These are phyloP conservation scores for Periconia sp. DNA, from an alignment of 2,329 filamentous ascomycete species.

Conservation along the genomic window DNA sequence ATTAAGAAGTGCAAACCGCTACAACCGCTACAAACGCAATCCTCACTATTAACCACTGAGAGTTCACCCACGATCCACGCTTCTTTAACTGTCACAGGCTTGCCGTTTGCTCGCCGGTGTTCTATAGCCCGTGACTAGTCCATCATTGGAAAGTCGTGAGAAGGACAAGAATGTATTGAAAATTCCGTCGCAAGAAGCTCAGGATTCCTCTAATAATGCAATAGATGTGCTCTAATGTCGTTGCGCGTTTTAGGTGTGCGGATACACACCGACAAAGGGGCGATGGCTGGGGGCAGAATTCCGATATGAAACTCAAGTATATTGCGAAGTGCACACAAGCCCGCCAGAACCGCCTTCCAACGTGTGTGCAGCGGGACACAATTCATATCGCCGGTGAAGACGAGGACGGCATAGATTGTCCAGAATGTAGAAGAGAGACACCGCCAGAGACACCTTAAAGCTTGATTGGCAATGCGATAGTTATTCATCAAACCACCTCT, in stretches of 20 bases:
- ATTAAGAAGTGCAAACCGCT: too few relatives aligned
- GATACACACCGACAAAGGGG: background rate
- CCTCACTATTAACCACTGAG: background rate
- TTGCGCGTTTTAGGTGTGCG: constrained; percentile 1
- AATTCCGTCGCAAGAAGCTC: background rate
- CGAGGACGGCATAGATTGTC: background rate
- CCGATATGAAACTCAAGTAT: constrained; percentile 1
- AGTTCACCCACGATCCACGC: background rate
- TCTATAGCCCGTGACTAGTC: constrained; percentile 1
- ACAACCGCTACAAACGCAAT: too few relatives aligned
- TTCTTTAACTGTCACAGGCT: background rate
- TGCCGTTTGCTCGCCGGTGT: background rate
- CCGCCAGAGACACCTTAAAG: constrained; percentile 2
- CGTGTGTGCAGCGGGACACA: background rate
- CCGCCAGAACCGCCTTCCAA: background rate
- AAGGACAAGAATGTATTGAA: constrained; percentile 1
- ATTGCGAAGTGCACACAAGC: constrained; percentile 1
- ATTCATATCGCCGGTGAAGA: background rate
- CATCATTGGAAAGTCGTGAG: background rate
- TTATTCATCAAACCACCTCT: background rate
- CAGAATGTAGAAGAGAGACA: constrained; percentile 2
- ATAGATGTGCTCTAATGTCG: constrained; percentile 1
- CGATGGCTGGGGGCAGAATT: constrained; percentile 1
- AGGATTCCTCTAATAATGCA: background rate
- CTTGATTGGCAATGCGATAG: background rate